Conservation (phyloP, 2,329 filamentous ascomycete genomes). For the Rhexocercosporidium sp. region DNA sequence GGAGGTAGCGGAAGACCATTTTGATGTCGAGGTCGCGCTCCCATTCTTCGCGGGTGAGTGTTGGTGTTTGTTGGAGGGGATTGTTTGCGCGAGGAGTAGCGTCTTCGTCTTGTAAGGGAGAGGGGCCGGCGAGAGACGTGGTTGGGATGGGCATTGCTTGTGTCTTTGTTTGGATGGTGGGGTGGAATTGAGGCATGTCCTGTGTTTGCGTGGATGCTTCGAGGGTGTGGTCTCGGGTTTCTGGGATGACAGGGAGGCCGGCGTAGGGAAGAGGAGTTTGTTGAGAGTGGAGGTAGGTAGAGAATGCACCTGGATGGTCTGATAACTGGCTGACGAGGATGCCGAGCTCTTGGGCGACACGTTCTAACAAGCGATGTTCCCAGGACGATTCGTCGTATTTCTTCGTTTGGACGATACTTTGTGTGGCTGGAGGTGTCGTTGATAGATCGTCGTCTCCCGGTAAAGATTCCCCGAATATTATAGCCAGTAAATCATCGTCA, state of each 20-base stretch:
- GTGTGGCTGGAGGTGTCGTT: conserved; percentile 36
- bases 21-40: conserved; percentile 89
- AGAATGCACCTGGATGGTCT: conserved; percentile 87
- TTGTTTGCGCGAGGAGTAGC: conserved; percentile 33
- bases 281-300: conserved; percentile 73
- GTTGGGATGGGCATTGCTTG: conserved; percentile 33
- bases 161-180: conserved; percentile 35
- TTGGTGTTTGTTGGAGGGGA: conserved; percentile 19
- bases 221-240: conserved; percentile 45
- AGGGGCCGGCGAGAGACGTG: conserved; percentile 21
- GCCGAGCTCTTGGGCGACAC: conserved; percentile 86
- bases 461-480: conserved; percentile 84
- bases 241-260: conserved; percentile 71
- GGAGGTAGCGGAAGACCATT: conserved; percentile 88
- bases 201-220: conserved; percentile 19
- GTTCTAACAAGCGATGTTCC: conserved; percentile 81
- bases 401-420: conserved; percentile 15
- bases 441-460: conserved; percentile 51
- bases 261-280: conserved; percentile 75
- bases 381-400: conserved; percentile 56
- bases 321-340: conserved; percentile 82
- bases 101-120: conserved; percentile 24
- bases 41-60: conserved; percentile 63
- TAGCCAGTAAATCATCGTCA: conserved; percentile 81
- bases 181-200: conserved; percentile 35